phyloP scores from a whole-genome alignment of 345 rosid genomes.

The Stellera chamaejasme region DNA sequence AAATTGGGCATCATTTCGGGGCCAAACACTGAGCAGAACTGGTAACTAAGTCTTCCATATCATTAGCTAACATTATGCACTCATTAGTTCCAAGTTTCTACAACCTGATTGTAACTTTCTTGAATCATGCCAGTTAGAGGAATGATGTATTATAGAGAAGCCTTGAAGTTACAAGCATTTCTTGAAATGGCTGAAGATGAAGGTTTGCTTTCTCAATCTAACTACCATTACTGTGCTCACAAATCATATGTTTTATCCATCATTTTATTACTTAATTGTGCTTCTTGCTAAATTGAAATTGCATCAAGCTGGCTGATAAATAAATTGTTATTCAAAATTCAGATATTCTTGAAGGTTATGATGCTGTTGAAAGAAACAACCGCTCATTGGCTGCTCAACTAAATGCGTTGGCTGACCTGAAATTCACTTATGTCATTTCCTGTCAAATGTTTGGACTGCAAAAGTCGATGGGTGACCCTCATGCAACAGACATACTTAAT shows the following conservation, averaged over 20 bases:
- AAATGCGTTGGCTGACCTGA: conserved; percentile 83
- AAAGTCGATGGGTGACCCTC: conserved; percentile 81
- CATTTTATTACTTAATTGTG: not conserved
- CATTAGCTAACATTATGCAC: not conserved
- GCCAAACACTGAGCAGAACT: conserved; percentile 93
- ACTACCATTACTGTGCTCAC: conserved; percentile 2
- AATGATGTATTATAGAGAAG: conserved; percentile 94
- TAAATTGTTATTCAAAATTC: conserved; percentile 14
- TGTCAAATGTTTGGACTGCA: conserved; percentile 84
- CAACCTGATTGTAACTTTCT: conserved; percentile 9
- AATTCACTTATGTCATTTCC: conserved; percentile 75
- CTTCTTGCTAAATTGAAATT: conserved; percentile 3
- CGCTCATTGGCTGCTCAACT: conserved; percentile 49
- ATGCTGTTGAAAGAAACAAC: conserved; percentile 56
- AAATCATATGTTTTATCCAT: not conserved
- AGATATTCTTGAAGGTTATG: conserved; percentile 86
- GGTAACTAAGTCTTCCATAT: conserved; percentile 34
- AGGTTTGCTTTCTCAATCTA: conserved; percentile 37
- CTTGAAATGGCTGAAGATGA: conserved; percentile 72
- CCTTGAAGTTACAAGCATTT: conserved; percentile 78
- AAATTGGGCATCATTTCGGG: conserved; percentile 89
- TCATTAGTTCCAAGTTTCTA: not conserved
- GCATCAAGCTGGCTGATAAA: not conserved
- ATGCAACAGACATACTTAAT: conserved; percentile 69
- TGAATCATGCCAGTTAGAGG: conserved; percentile 65